These are phyloP conservation scores for Rhizophora mangle DNA, from an alignment of 345 rosid species.

Conservation along the genomic window DNA sequence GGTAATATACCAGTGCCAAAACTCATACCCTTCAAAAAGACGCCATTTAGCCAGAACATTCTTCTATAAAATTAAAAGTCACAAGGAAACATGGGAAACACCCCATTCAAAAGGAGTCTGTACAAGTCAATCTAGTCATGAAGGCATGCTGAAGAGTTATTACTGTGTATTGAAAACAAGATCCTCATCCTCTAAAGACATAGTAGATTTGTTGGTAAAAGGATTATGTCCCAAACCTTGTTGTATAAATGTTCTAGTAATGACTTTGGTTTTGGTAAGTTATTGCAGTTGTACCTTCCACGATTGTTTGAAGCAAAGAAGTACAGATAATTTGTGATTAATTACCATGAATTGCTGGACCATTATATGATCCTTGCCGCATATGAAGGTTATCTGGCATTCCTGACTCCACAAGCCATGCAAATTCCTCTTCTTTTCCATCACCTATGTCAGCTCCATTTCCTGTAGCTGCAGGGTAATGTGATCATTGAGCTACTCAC, in stretches of 20 bases:
- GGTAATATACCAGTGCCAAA: too few species aligned
- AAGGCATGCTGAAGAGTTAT: neutral
- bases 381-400: constrained; percentile 74
- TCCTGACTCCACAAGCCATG: constrained; percentile 81
- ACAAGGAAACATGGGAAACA: too few species aligned
- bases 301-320: neutral
- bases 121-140: neutral
- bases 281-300: neutral
- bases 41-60: too few species aligned
- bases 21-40: too few species aligned
- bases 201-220: neutral
- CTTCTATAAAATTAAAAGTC: too few species aligned
- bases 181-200: neutral
- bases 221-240: neutral
- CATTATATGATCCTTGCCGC: constrained; percentile 64
- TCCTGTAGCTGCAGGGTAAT: constrained; percentile 31
- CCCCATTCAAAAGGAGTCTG: neutral
- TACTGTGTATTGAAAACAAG: too few species aligned
- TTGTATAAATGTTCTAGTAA: too few species aligned
- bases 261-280: too few species aligned
- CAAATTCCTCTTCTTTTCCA: constrained; percentile 58
- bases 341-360: constrained; percentile 40
- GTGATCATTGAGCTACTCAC: constrained; percentile 4
- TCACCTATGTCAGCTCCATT: constrained; percentile 37
- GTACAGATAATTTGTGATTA: neutral